These are phyloP conservation scores for Colletotrichum cordylinicola DNA, from an alignment of 2,329 filamentous ascomycete genomes.

Conservation along the genomic window DNA sequence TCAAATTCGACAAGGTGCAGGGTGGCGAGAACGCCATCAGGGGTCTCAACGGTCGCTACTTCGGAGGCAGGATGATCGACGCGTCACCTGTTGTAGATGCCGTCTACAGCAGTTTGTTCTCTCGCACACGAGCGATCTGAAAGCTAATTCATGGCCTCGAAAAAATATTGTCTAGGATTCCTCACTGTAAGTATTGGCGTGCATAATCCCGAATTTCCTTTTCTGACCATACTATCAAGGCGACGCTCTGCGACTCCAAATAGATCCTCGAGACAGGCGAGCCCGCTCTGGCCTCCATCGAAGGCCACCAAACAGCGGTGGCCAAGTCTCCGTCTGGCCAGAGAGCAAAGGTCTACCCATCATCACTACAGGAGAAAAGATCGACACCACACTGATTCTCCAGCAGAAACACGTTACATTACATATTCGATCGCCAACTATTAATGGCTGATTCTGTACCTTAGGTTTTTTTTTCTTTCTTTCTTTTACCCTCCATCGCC, in stretches of 20 bases:
- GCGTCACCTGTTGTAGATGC: conserved; percentile 97
- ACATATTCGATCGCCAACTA: conserved; percentile 6
- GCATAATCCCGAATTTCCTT: neutral
- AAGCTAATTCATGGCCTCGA: conserved; percentile 60
- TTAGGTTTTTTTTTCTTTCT: conserved; percentile 21
- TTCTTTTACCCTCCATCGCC: neutral
- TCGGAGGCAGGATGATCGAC: conserved; percentile 90
- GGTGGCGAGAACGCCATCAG: conserved; percentile 98
- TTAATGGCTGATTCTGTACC: conserved; percentile 25
- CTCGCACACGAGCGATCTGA: conserved; percentile 82
- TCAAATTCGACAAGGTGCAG: conserved; percentile 96
- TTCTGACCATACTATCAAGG: neutral
- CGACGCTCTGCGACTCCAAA: neutral
- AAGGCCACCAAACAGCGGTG: neutral
- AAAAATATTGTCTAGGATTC: conserved; percentile 53
- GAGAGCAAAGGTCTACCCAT: conserved; percentile 17
- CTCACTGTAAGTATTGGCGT: neutral
- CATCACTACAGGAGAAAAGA: conserved; percentile 1
- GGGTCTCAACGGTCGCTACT: conserved; percentile 95
- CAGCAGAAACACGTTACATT: conserved; percentile 11
- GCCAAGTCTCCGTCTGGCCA: neutral
- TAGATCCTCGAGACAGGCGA: neutral
- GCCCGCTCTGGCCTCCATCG: neutral
- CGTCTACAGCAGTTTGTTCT: conserved; percentile 56
- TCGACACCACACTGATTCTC: conserved; percentile 19